Evolutionary conservation across 2,329 filamentous ascomycete genomes (phyloP).

Genomic region (Pezicula carpinea): DNA sequence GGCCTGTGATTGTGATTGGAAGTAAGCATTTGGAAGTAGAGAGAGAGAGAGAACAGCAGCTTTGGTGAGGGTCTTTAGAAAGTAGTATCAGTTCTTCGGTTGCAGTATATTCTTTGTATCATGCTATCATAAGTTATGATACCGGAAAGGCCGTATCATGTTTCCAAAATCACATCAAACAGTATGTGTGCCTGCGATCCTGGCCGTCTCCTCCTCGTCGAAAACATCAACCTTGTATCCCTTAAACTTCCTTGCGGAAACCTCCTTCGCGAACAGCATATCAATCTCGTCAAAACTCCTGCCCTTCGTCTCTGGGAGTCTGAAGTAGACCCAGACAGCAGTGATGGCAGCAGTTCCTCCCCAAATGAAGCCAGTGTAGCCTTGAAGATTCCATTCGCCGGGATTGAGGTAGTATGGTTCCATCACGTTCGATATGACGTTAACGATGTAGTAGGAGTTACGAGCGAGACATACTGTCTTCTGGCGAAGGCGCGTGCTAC

Average conservation of each 20-base stretch:
- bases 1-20: no score
- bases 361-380: slow-evolving; percentile 41
- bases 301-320: slow-evolving; percentile 36
- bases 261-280: slow-evolving; percentile 33
- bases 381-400: slow-evolving; percentile 41
- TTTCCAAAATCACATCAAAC: no score
- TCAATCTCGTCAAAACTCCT: slow-evolving; percentile 42
- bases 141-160: no score
- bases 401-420: slow-evolving; percentile 40
- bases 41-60: no score
- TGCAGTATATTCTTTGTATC: no score
- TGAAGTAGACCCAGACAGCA: slow-evolving; percentile 33
- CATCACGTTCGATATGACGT: slow-evolving; percentile 27
- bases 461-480: slow-evolving; percentile 25
- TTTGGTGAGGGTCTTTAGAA: no score
- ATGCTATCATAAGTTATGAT: no score
- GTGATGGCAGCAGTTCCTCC: slow-evolving; percentile 33
- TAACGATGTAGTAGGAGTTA: slow-evolving; percentile 29
- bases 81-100: no score
- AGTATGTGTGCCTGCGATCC: background rate
- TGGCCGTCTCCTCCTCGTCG: background rate
- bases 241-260: slow-evolving; percentile 26
- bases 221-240: slow-evolving; percentile 2
- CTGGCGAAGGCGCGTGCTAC: slow-evolving; percentile 30
- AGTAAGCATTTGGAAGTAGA: no score